phyloP scores from a whole-genome alignment of 768 basidiomycete genomes.

The Amanita molliuscula region DNA sequence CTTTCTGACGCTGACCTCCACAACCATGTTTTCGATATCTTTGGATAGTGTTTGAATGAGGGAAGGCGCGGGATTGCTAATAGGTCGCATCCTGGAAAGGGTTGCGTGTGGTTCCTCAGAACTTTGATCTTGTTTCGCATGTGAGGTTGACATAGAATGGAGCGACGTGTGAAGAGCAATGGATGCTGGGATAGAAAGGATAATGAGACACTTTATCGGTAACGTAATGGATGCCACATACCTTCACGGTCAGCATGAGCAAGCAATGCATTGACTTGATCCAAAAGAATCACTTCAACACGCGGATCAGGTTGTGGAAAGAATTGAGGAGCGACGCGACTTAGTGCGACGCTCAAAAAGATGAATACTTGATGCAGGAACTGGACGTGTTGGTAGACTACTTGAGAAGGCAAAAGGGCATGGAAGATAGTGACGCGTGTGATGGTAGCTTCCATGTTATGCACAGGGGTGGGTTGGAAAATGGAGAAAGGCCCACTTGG shows the following conservation, averaged over 20 bases:
- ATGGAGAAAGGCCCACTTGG: slow-evolving; percentile 9
- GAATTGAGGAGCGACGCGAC: slow-evolving; percentile 59
- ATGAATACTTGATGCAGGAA: slow-evolving; percentile 73
- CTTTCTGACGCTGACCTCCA: slow-evolving; percentile 51
- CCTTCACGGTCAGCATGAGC: slow-evolving; percentile 46
- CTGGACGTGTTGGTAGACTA: slow-evolving; percentile 66
- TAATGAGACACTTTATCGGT: background rate
- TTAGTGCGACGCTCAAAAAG: slow-evolving; percentile 63
- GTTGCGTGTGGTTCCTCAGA: slow-evolving; percentile 21
- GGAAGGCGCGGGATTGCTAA: slow-evolving; percentile 19
- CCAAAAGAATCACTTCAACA: slow-evolving; percentile 30
- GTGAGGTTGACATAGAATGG: slow-evolving; percentile 33
- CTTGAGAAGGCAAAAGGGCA: slow-evolving; percentile 49
- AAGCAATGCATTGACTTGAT: slow-evolving; percentile 30
- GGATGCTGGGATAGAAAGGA: slow-evolving; percentile 8
- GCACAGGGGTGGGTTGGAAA: slow-evolving; percentile 7
- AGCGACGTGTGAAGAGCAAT: slow-evolving; percentile 44
- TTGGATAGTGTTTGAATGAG: slow-evolving; percentile 30
- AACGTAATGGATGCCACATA: slow-evolving; percentile 14
- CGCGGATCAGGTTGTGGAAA: slow-evolving; percentile 32
- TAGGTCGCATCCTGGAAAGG: slow-evolving; percentile 27
- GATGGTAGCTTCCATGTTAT: slow-evolving; percentile 14
- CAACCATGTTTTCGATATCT: slow-evolving; percentile 58
- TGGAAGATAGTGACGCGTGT: slow-evolving; percentile 12
- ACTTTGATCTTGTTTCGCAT: slow-evolving; percentile 6